Evolutionary conservation across 192 early-diverging fungal genomes (phyloP).

Genomic region (Cladochytrium replicatum): DNA sequence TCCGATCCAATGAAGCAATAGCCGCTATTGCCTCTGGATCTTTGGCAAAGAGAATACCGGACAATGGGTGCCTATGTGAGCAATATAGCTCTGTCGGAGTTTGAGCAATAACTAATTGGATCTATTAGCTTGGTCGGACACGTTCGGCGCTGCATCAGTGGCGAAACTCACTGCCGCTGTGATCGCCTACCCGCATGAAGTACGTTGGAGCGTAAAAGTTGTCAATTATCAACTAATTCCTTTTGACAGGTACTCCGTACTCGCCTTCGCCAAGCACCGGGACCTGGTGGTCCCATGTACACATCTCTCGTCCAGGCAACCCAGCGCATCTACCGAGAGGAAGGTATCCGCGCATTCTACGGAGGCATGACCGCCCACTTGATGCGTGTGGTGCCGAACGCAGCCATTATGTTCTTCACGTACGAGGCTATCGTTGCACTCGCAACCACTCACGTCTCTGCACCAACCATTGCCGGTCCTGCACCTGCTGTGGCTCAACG

Average conservation of each 20-base stretch:
- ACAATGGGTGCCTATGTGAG: constrained; percentile 16
- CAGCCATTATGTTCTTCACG: constrained; percentile 85
- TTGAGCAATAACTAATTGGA: constrained; percentile 1
- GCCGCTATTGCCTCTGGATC: not conserved
- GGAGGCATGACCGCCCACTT: constrained; percentile 94
- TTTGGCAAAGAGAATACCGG: not conserved
- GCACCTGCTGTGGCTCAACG: no score
- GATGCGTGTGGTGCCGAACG: constrained; percentile 90
- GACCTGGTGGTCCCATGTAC: constrained; percentile 61
- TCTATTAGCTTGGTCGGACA: constrained; percentile 63
- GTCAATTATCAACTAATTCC: not conserved
- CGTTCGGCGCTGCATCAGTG: constrained; percentile 67
- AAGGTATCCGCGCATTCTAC: constrained; percentile 79
- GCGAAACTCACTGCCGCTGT: constrained; percentile 84
- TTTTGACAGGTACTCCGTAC: constrained; percentile 54
- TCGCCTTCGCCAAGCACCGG: constrained; percentile 73
- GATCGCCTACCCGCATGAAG: constrained; percentile 93
- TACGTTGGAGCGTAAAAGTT: constrained; percentile 17
- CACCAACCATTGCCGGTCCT: no score
- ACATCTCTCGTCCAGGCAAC: constrained; percentile 53
- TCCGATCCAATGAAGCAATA: no score
- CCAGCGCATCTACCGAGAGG: constrained; percentile 53
- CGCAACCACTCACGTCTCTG: constrained; percentile 41
- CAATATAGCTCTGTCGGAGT: not conserved
- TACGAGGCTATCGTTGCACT: constrained; percentile 56